Evolutionary conservation across 2,329 filamentous ascomycete genomes (phyloP).

Genomic region (Xylariaceae sp.): DNA sequence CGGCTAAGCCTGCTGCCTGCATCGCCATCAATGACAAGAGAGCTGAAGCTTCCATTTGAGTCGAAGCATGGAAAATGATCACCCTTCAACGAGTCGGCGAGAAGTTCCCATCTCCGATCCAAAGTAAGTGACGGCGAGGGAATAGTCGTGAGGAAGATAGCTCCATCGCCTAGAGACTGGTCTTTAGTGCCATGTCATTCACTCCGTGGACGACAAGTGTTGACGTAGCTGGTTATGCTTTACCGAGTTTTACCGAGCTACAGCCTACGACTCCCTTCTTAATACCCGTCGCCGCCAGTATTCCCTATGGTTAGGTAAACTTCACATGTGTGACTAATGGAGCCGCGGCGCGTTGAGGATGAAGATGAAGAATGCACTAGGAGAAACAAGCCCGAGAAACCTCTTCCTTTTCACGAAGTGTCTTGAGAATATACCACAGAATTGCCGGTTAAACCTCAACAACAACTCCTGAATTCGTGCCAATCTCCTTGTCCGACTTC

Average conservation of each 20-base stretch:
- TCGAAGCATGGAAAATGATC: too few relatives aligned
- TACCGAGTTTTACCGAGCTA: conserved; percentile 32
- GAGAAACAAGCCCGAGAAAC: not conserved
- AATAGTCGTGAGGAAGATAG: conserved; percentile 1
- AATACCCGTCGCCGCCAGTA: too few relatives aligned
- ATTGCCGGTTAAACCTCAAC: too few relatives aligned
- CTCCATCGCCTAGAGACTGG: not conserved
- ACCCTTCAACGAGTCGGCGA: too few relatives aligned
- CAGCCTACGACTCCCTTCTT: conserved; percentile 8
- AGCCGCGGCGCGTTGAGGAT: not conserved
- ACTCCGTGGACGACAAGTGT: conserved; percentile 5
- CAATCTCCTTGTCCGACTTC: conserved; percentile 2
- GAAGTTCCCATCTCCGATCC: too few relatives aligned
- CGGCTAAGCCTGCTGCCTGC: too few relatives aligned
- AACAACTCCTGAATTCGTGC: too few relatives aligned
- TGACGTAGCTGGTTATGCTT: conserved; percentile 26
- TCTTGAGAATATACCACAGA: too few relatives aligned
- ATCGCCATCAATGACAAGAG: too few relatives aligned
- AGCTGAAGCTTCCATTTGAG: too few relatives aligned
- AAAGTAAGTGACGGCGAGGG: too few relatives aligned
- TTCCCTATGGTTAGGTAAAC: not conserved
- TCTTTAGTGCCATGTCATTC: conserved; percentile 3
- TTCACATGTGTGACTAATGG: conserved; percentile 10
- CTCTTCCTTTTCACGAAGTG: not conserved
- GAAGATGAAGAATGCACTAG: not conserved